Evolutionary conservation across 441 rosid species (phyloP).

Genomic region (Syzygium malaccense): DNA sequence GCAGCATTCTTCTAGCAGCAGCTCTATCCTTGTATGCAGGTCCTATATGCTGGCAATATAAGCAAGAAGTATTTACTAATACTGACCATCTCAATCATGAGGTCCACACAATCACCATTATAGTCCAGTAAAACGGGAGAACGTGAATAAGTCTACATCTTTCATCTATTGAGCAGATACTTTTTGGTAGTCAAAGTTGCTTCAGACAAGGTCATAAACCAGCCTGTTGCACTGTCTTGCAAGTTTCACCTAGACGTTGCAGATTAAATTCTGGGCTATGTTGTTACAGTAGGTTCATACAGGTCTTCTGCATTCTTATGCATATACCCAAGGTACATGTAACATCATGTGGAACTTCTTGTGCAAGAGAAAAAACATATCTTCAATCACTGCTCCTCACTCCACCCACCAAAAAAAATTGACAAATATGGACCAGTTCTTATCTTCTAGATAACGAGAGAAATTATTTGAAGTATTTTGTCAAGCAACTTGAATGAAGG

Average conservation of each 20-base stretch:
- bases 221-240: not conserved
- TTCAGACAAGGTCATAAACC: not conserved
- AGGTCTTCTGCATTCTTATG: not conserved
- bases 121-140: not conserved
- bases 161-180: not conserved
- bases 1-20: conserved; percentile 80
- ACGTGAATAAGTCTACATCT: not conserved
- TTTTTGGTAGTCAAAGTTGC: not conserved
- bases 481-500: not conserved
- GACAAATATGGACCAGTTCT: not conserved
- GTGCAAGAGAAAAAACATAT: not conserved
- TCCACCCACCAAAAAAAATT: not conserved
- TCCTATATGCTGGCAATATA: conserved; percentile 29
- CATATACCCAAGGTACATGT: not conserved
- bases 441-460: not conserved
- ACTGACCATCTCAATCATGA: not conserved
- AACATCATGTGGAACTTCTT: not conserved
- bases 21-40: conserved; percentile 81
- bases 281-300: not conserved
- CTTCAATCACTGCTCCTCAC: not conserved
- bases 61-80: not conserved
- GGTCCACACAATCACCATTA: not conserved
- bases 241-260: not conserved
- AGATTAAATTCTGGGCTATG: not conserved
- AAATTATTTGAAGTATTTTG: not conserved